Base-by-base conservation (phyloP, 2,329 filamentous ascomycete genomes). In the Aspergillus terreus region DNA sequence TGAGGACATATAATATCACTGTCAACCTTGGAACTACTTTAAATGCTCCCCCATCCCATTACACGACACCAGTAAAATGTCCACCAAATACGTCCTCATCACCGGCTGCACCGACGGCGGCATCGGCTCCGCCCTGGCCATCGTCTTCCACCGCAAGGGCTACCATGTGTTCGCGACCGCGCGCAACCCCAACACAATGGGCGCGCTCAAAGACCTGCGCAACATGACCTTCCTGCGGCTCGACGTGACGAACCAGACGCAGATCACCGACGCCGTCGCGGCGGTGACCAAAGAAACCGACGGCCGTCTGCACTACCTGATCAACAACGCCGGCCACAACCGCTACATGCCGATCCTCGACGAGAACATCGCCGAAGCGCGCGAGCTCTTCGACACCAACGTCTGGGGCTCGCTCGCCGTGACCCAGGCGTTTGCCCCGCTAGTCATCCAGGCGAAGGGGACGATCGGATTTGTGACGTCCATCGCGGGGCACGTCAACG, bases 301-400 rank as follows among this genome's bases (percentile, higher is more conserved):
- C 2, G 71, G 71, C 10, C 64, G 46, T 2, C 60, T 76, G 6
- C 63, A 72, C 40, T 58, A 63, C 19, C 63, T 75, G 0, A 56
- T 77, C 55, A 76, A 77, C 60, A 77, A 77, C 53, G 70, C 74
- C 15, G 75, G 70, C 1, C 47, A 44, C 2, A 60, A 56, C n/a
- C 65, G 61, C 25, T 56, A 64, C 23, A 65, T 66, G 56, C 74
- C 73, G 5, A 50, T 70, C 6, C 52, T 76, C n/a, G 71, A 76
- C 47, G 53, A 61, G 1, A 58, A 70, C 23, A 51, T 74, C 1
- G 60, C 67, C 4, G 55, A 61, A 14, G 66, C 61, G 6, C 69
- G 67, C 43, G 47, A 27, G 6, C 30, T 60, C 6, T 59, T 54
- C 12, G 55, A 60, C 3, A 56, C 44, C 10, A 60, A 62, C 43